Evolutionary conservation across 345 rosid species (phyloP).

Genomic region (Acer negundo): DNA sequence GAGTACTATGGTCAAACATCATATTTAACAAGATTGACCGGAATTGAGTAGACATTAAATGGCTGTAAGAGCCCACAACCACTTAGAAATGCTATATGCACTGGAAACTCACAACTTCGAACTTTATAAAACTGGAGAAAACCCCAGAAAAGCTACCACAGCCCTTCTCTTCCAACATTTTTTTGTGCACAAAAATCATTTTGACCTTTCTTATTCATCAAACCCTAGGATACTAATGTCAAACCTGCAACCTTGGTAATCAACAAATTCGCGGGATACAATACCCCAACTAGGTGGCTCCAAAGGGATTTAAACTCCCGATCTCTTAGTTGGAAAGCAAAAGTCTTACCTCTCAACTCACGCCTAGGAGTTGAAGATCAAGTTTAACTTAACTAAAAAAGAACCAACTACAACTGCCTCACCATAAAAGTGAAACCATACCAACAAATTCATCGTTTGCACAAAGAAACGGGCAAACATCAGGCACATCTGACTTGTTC

Average conservation of each 20-base stretch:
- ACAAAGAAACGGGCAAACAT: not conserved
- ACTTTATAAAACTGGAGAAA: not conserved
- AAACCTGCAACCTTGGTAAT: not conserved
- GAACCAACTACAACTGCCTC: not conserved
- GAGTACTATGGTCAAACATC: not conserved
- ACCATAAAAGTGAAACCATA: not conserved
- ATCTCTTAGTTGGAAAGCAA: not conserved
- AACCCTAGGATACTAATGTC: not conserved
- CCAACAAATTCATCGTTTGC: not conserved
- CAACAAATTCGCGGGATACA: not conserved
- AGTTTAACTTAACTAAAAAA: not conserved
- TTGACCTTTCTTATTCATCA: not conserved
- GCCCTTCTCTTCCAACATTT: not conserved
- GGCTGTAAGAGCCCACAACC: not conserved
- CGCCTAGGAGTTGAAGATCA: not conserved
- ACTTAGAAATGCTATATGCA: not conserved
- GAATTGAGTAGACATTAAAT: not conserved
- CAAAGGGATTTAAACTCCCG: not conserved
- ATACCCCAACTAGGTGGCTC: not conserved
- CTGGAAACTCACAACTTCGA: not conserved
- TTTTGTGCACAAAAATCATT: not conserved
- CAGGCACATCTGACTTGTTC: not conserved
- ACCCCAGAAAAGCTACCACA: not conserved
- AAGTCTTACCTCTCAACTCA: not conserved
- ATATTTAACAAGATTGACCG: not conserved